Evolutionary conservation across 805 yeast genomes (phyloP), one percentile per base, ranked within the genome.

Genomic region (Cyberlindnera sargentensis): DNA sequence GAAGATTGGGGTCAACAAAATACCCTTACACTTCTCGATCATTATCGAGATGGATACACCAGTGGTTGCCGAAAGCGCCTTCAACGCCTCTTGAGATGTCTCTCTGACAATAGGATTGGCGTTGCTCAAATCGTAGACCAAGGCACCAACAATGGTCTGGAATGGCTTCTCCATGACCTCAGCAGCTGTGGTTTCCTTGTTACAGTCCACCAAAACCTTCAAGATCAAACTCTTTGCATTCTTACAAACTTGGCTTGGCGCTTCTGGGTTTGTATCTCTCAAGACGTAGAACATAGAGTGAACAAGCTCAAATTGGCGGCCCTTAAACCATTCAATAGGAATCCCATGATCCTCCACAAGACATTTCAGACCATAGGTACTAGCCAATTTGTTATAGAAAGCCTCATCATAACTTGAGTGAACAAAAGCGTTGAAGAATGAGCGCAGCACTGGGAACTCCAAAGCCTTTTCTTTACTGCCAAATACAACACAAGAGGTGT

Each of bases 341-440:
- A 87, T 76, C 1, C 66, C 73, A 31, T 84, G 64, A 37, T 83
- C 93, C 36, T 75, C 73, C 33, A 88, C 71, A 68, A 91, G 70
- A 2, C 88, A 77, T 50, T 78, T 72, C 39, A 93, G 68, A 24
- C 99, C 98, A 27, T 85, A 57, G 33, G 91, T 81, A 34, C 98
- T 97, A 6, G 97, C 97, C 7, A 86, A 71, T 53, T 93, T 93
- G 31, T 81, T 74, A 60, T 84, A 86, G 64, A 85, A 91, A 31
- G 80, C 82, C 61, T 87, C 96, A 48, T 86, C 95, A 59, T 85
- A 93, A 64, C 98, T 90, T 37, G 87, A 76, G 57, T 95, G 99
- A 36, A 93, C 80, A 55, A 95, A 84, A 42, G 82, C 82, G 40
- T 87, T 82, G 51, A 86, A 80, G 69, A 91, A 68, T 6, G 82